phyloP scores from a whole-genome alignment of 371 early-diverging fungal species.

The Synchytrium microbalum region DNA sequence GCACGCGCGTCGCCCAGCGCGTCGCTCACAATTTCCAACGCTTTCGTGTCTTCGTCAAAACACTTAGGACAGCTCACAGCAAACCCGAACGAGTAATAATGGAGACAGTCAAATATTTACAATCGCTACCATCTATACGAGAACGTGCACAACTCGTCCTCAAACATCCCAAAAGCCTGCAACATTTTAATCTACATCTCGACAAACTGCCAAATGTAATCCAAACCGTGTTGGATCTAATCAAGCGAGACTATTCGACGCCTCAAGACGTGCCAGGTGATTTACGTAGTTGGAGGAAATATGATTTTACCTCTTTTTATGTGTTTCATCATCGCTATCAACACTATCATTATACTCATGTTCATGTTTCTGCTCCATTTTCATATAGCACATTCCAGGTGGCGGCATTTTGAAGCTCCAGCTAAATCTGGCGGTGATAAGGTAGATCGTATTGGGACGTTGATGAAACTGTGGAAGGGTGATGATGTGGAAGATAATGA shows the following conservation, averaged over 20 bases:
- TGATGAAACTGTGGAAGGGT: constrained; percentile 29
- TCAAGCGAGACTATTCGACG: constrained; percentile 61
- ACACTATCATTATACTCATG: no score
- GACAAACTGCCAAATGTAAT: constrained; percentile 54
- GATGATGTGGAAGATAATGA: neutral
- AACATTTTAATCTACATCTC: constrained; percentile 63
- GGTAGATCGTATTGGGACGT: constrained; percentile 40
- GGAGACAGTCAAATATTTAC: constrained; percentile 44
- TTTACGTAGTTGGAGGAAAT: no score
- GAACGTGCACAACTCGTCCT: constrained; percentile 61
- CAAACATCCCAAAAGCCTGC: constrained; percentile 44
- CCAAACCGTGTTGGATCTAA: constrained; percentile 55
- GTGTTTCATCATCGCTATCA: no score
- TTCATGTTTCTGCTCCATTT: no score
- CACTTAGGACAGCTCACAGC: no score
- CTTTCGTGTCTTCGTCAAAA: no score
- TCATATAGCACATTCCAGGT: constrained; percentile 84
- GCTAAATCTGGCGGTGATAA: constrained; percentile 11
- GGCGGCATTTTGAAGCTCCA: constrained; percentile 73
- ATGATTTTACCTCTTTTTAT: no score
- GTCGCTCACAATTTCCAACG: no score
- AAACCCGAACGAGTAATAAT: no score
- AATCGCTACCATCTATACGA: constrained; percentile 69
- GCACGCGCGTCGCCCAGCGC: no score
- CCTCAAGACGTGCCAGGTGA: constrained; percentile 58